These are phyloP conservation scores for Stagonosporopsis cucurbitacearum DNA, from an alignment of 2,329 filamentous ascomycete species.

Conservation along the genomic window DNA sequence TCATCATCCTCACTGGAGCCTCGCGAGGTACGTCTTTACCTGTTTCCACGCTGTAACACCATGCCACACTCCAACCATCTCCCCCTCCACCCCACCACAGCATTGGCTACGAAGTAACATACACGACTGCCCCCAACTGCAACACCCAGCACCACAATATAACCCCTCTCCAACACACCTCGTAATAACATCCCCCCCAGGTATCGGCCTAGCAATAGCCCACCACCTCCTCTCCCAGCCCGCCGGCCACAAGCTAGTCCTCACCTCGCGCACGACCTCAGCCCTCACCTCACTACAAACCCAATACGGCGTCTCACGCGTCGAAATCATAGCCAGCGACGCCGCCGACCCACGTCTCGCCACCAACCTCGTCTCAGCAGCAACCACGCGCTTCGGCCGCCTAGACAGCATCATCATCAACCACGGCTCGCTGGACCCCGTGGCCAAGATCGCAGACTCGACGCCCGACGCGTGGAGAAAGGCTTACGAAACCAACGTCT, in stretches of 20 bases:
- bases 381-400: slow-evolving; percentile 70
- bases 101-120: not conserved
- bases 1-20: slow-evolving; percentile 65
- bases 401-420: slow-evolving; percentile 88
- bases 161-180: not conserved
- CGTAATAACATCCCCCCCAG: slow-evolving; percentile 41
- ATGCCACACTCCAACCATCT: not conserved
- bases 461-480: slow-evolving; percentile 76
- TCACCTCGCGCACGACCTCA: slow-evolving; percentile 62
- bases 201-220: slow-evolving; percentile 67
- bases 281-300: slow-evolving; percentile 57
- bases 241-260: slow-evolving; percentile 64
- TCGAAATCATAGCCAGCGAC: slow-evolving; percentile 65
- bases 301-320: slow-evolving; percentile 59
- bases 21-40: slow-evolving; percentile 59
- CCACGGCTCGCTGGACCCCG: slow-evolving; percentile 81
- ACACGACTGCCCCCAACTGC: not conserved
- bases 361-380: slow-evolving; percentile 67
- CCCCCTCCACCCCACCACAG: not conserved
- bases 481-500: slow-evolving; percentile 84
- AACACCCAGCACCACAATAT: not conserved
- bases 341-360: slow-evolving; percentile 61
- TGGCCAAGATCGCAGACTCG: slow-evolving; percentile 71
- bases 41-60: not conserved
- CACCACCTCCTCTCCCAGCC: slow-evolving; percentile 63